A percentile compares a stretch with the other conserved stretches of the same genome.
Conservation (phyloP, 169 alveolate genomes). For the Cryptosporidium ubiquitum region DNA sequence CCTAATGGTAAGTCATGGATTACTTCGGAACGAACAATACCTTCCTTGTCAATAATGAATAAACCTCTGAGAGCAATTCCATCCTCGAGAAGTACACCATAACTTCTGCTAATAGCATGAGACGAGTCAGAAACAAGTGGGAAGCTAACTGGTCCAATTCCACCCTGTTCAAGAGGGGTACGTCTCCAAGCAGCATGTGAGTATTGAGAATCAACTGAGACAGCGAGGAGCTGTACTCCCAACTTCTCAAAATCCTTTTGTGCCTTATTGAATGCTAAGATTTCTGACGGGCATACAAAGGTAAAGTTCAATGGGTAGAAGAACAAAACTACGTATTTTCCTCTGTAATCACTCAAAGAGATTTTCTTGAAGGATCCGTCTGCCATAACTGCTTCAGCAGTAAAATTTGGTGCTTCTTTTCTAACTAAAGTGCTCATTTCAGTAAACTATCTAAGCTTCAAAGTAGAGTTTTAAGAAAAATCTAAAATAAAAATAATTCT, state of each 20-base stretch:
- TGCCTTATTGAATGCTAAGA: slow-evolving; percentile 93
- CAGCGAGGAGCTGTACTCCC: slow-evolving; percentile 92
- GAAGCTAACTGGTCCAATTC: slow-evolving; percentile 95
- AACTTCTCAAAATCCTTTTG: slow-evolving; percentile 92
- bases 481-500: not conserved
- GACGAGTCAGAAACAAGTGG: slow-evolving; percentile 94
- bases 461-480: not conserved
- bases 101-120: slow-evolving; percentile 89
- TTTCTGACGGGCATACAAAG: slow-evolving; percentile 99
- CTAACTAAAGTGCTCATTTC: slow-evolving; percentile 44
- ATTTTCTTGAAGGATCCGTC: slow-evolving; percentile 92
- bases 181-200: slow-evolving; percentile 96
- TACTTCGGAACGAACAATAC: slow-evolving; percentile 93
- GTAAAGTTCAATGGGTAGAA: slow-evolving; percentile 99
- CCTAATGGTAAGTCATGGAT: slow-evolving; percentile 99
- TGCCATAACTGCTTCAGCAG: slow-evolving; percentile 94
- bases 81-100: slow-evolving; percentile 92
- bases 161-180: slow-evolving; percentile 95
- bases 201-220: slow-evolving; percentile 96
- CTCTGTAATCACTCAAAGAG: slow-evolving; percentile 91
- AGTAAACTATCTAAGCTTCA: not conserved
- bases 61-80: slow-evolving; percentile 98
- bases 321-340: slow-evolving; percentile 96
- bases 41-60: slow-evolving; percentile 96
- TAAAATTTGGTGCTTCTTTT: slow-evolving; percentile 94